These are phyloP conservation scores for Nymphaea colorata DNA, from an alignment of 164 flowering plant genomes.

Conservation along the genomic window DNA sequence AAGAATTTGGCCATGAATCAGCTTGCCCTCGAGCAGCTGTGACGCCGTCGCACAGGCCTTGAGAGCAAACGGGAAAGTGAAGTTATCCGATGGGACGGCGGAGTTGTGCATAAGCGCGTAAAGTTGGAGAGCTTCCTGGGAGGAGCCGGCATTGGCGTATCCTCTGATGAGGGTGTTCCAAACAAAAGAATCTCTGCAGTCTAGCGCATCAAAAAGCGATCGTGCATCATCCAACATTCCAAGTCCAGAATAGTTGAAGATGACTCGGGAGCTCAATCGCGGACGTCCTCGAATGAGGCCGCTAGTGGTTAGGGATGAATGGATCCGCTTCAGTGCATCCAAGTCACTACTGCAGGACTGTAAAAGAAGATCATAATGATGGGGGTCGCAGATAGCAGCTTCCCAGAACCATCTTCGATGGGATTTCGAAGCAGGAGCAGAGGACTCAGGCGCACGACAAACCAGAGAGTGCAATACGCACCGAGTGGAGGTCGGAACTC, in stretches of 20 bases:
- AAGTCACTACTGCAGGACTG: conserved; percentile 8
- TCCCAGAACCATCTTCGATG: neutral
- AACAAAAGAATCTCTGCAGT: conserved; percentile 21
- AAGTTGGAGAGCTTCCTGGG: conserved; percentile 16
- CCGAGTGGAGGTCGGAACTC: neutral
- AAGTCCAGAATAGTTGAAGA: conserved; percentile 13
- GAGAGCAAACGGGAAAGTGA: conserved; percentile 33
- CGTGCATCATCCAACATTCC: conserved; percentile 8
- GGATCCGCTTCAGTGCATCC: conserved; percentile 14
- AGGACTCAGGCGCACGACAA: neutral
- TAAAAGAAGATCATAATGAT: conserved; percentile 10
- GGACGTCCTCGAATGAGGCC: conserved; percentile 11
- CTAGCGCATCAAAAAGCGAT: conserved; percentile 17
- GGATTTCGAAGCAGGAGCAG: neutral
- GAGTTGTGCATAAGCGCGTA: conserved; percentile 23
- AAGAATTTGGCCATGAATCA: conserved; percentile 20
- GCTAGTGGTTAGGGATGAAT: conserved; percentile 12
- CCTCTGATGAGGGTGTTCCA: conserved; percentile 38
- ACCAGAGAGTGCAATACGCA: neutral
- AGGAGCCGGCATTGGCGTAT: conserved; percentile 16
- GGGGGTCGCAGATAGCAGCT: neutral
- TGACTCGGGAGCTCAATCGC: conserved; percentile 15
- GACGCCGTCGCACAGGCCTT: conserved; percentile 24
- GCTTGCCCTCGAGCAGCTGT: conserved; percentile 15
- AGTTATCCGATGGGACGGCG: conserved; percentile 22